Percentiles rank a stretch among this genome's conserved stretches.
Conservation (phyloP, 169 alveolate species). For the Eimeria maxima region DNA sequence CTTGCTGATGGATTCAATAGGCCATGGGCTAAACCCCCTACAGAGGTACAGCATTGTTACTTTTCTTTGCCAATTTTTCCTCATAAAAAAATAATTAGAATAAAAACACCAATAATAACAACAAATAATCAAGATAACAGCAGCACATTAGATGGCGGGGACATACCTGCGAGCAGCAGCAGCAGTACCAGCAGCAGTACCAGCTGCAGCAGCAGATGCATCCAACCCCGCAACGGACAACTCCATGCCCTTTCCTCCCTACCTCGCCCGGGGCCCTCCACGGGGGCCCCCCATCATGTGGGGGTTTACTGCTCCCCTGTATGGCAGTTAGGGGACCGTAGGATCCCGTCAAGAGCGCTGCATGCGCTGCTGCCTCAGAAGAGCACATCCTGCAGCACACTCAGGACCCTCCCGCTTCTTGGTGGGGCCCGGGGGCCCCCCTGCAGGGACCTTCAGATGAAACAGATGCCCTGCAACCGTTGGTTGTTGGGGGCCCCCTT, state of each 20-base stretch:
- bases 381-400: not conserved
- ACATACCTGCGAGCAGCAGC: not conserved
- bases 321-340: not conserved
- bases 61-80: not conserved
- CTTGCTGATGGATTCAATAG: not conserved
- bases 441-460: not conserved
- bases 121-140: not conserved
- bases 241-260: no score
- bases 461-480: not conserved
- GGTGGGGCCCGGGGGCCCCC: conserved; percentile 9
- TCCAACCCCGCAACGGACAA: not conserved
- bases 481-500: not conserved
- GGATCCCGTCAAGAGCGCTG: not conserved
- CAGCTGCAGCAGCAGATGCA: not conserved
- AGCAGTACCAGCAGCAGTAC: not conserved
- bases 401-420: not conserved
- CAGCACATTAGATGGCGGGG: not conserved
- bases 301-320: not conserved
- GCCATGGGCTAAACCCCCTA: not conserved
- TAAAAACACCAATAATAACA: not conserved
- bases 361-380: not conserved
- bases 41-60: not conserved
- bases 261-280: not conserved
- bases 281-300: not conserved
- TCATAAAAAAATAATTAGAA: not conserved